Conservation (phyloP, 805 yeast species). For the Candida koratica region DNA sequence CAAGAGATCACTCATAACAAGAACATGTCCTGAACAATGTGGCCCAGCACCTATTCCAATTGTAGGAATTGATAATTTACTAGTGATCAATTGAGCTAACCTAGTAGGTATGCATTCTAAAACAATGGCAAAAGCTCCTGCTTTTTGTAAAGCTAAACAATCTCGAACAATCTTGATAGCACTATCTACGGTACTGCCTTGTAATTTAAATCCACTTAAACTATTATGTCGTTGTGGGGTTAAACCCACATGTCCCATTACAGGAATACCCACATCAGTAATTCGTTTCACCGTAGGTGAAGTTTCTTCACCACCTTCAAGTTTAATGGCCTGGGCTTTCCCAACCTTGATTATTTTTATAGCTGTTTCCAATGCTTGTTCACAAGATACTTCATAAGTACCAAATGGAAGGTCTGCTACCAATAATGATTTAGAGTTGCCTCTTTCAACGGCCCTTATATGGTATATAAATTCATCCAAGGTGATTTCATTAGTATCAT, state of each 20-base stretch:
- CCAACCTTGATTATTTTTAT: conserved; percentile 52
- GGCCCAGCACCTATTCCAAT: conserved; percentile 97
- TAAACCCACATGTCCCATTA: conserved; percentile 86
- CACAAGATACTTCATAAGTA: conserved; percentile 60
- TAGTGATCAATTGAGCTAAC: conserved; percentile 63
- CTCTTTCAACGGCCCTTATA: conserved; percentile 72
- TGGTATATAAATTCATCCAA: conserved; percentile 79
- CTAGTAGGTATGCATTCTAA: conserved; percentile 83
- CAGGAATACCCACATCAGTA: conserved; percentile 73
- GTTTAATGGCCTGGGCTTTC: conserved; percentile 67
- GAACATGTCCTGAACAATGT: conserved; percentile 79
- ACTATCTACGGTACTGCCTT: conserved; percentile 56
- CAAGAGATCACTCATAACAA: conserved; percentile 79
- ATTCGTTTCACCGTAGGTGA: conserved; percentile 51
- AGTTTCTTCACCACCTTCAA: conserved; percentile 76
- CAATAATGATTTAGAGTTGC: conserved; percentile 58
- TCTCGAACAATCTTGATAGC: conserved; percentile 61
- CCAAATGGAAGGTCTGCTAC: conserved; percentile 92
- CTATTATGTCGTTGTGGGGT: conserved; percentile 84
- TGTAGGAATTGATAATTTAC: conserved; percentile 63
- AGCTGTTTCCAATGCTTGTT: conserved; percentile 61
- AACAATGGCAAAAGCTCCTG: conserved; percentile 74
- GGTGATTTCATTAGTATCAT: conserved; percentile 67
- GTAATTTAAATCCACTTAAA: conserved; percentile 84
- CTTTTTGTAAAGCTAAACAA: conserved; percentile 63